Evolutionary conservation across 306 rosid species (phyloP).

Genomic region (Malus sylvestris): DNA sequence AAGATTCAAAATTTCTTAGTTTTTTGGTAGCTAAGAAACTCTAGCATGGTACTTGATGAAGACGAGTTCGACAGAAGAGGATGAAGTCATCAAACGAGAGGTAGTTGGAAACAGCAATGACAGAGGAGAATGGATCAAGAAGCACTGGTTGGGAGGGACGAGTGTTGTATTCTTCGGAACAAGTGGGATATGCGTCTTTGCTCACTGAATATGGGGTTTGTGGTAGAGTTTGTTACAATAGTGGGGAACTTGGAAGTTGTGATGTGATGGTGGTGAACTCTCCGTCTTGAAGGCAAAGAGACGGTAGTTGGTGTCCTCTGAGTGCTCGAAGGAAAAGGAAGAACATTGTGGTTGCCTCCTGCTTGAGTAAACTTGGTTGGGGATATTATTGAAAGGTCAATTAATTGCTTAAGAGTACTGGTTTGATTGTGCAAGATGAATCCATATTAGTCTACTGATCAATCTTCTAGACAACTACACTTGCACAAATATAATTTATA

Average conservation of each 20-base stretch:
- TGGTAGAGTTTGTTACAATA: conserved; percentile 9
- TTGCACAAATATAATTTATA: no score
- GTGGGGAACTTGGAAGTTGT: conserved; percentile 8
- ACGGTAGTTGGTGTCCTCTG: conserved; percentile 55
- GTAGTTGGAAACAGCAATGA: conserved; percentile 77
- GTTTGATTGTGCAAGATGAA: no score
- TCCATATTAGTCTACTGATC: no score
- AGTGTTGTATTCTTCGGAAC: conserved; percentile 49
- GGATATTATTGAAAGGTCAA: neutral
- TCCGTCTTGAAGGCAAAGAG: conserved; percentile 28
- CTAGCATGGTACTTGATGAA: conserved; percentile 52
- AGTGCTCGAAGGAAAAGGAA: conserved; percentile 59
- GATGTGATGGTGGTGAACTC: conserved; percentile 22
- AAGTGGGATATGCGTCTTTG: conserved; percentile 66
- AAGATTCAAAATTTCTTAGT: neutral
- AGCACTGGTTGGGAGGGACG: conserved; percentile 44
- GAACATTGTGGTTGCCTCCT: neutral
- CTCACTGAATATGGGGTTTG: conserved; percentile 45
- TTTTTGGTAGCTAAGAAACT: no score
- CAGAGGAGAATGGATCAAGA: conserved; percentile 50
- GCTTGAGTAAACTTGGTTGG: neutral
- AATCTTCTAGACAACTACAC: no score
- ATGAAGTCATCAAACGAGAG: conserved; percentile 66
- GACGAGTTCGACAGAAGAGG: conserved; percentile 57
- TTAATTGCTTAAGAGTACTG: no score